Conservation (phyloP, 257 asterid genomes). For the Mentha longifolia region DNA sequence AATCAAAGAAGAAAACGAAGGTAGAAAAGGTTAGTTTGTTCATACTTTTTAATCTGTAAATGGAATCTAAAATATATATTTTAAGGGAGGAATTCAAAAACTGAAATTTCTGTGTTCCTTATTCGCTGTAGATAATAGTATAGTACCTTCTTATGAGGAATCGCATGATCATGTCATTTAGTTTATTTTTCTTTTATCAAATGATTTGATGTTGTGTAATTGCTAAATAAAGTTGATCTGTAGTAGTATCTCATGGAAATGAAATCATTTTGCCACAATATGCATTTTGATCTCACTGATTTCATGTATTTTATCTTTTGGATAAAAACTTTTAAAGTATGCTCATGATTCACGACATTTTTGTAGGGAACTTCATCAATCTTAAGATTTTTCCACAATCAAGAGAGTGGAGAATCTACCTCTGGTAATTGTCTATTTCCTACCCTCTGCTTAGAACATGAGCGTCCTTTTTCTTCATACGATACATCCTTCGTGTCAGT, state of each 20-base stretch:
- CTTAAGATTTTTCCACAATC: slow-evolving; percentile 60
- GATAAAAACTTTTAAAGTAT: neutral
- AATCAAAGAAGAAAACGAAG: slow-evolving; percentile 58
- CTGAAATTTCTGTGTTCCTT: slow-evolving; percentile 15
- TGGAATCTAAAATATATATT: slow-evolving; percentile 3
- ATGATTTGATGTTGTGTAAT: slow-evolving; percentile 12
- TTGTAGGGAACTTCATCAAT: slow-evolving; percentile 72
- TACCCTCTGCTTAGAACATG: neutral
- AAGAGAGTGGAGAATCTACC: slow-evolving; percentile 48
- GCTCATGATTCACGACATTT: slow-evolving; percentile 23
- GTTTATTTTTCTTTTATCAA: neutral
- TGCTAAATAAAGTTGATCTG: slow-evolving; percentile 14
- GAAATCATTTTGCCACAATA: neutral
- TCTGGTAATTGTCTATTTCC: slow-evolving; percentile 51
- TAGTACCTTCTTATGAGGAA: slow-evolving; percentile 9
- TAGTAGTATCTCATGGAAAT: slow-evolving; percentile 9
- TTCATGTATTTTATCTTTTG: slow-evolving; percentile 3
- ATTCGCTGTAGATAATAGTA: slow-evolving; percentile 9
- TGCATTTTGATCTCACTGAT: slow-evolving; percentile 16
- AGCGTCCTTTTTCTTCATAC: neutral
- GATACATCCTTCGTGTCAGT: slow-evolving; percentile 9
- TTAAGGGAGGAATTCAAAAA: slow-evolving; percentile 6
- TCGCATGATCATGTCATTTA: neutral
- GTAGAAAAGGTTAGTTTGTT: slow-evolving; percentile 58
- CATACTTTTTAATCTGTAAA: neutral